phyloP scores from a whole-genome alignment of 768 basidiomycete species.

The Boletus sp. region DNA sequence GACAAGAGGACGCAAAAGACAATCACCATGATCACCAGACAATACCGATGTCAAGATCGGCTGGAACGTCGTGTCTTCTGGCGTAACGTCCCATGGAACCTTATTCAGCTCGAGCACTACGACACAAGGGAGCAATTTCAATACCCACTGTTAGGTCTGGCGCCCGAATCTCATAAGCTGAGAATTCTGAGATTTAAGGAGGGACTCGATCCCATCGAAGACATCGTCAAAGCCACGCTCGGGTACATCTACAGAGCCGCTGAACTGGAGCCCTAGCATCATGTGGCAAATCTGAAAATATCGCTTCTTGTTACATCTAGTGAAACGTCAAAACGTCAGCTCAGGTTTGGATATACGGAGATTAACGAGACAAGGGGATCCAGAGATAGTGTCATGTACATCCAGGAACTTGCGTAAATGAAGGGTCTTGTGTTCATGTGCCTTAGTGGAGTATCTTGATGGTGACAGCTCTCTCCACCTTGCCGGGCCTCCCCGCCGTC shows the following conservation, averaged over 20 bases:
- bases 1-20: background rate
- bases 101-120: background rate
- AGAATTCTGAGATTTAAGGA: background rate
- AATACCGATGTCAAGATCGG: constrained; percentile 1
- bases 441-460: background rate
- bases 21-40: background rate
- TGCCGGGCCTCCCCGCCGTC: background rate
- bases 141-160: background rate
- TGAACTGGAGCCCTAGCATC: background rate
- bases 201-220: background rate
- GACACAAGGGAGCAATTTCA: background rate
- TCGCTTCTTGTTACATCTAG: background rate
- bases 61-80: background rate
- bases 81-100: background rate
- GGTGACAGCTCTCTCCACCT: background rate
- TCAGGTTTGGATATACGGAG: background rate
- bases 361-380: background rate
- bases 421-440: background rate
- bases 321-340: background rate
- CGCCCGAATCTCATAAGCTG: background rate
- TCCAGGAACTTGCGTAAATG: background rate
- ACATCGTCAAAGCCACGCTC: background rate
- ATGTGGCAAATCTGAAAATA: background rate
- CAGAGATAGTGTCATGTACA: background rate
- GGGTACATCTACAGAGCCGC: background rate